Evolutionary conservation across 768 basidiomycete species (phyloP), one percentile per base, ranked within the genome.

Genomic region (Leccinum olivaceopallidum): DNA sequence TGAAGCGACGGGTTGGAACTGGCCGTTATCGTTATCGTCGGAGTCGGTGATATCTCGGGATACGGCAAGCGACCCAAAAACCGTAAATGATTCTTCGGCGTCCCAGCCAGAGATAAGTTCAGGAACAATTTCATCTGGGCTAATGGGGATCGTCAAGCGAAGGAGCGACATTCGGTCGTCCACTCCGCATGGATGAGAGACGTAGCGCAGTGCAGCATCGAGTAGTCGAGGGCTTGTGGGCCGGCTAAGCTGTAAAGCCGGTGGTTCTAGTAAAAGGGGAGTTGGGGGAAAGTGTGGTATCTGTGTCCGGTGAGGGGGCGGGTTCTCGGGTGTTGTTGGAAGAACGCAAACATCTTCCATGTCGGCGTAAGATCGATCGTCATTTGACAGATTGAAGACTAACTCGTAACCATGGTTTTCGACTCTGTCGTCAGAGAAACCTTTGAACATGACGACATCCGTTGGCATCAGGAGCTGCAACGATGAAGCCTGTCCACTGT

Each of bases 61-160:
- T 44, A 13, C 5, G 5, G 37, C 26, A 50, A 37, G 37, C 36
- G 55, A 54, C 34, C 55, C 49, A 49, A 32, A 60, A 57, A 32
- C 52, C 57, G 55, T 51, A 55, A 70, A 63, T 9, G 72, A 68
- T 22, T 69, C 67, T 24, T 66, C 60, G 24, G 70, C 67, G 22
- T 70, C 71, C 12, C 73, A 70, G 55, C 66, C 71, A 55, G 75
- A 60, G 50, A 75, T 63, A 64, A 64, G 64, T 49, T 77, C 77
- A 14, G 52, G 34, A 30, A 4, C 10, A 16, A 20, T 48, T n/a
- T 56, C 59, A 39, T 58, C 62, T 14, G 75, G 66, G 60, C 78
- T 79, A 20, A 76, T 74, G 18, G 78, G 69, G 24, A 73, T 76
- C 0, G 77, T 75, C 34, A 81, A 68, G 39, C 73, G 73, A 62